Base-by-base conservation (phyloP, 2,329 filamentous ascomycete species). In the Paracamarosporium sp. region DNA sequence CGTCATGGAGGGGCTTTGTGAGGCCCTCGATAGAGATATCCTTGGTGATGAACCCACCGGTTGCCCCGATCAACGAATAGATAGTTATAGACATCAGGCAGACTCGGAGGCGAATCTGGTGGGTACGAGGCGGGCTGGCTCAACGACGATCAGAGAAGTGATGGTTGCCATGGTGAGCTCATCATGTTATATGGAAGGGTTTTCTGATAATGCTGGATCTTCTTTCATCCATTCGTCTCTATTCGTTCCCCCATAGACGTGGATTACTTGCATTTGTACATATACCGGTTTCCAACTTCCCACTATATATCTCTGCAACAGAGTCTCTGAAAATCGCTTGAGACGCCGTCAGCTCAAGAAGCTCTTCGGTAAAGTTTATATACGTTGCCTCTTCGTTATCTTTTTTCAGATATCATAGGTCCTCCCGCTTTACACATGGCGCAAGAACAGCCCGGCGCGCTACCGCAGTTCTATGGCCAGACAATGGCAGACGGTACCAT, bases 391-490 rank as follows among this genome's bases (percentile, higher is more conserved):
- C 17, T 50, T 45, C 31, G 27, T 59, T 52, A 59, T 15, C 45
- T 59, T 31, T 54, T 52, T 17, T 41, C 54, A 36, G 51, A 61
- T 12, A 22, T 53, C 36, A 55, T 30, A 25, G 20, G 40, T 22
- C 47, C 24, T 9, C 31, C 50, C 27, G 20, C 47, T 22, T 46
- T 44, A 55, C 40, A 63, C 59, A 72, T 72, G 70, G 66, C 70
- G 55, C 48, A 61, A 17, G 57, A 50, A 33, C 58, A 50, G 12
- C 25, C 35, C 6, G 46, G 57, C 11, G 28, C 66, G 11, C 57
- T 72, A 22, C 70, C 70, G 24, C 61, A 65, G 12, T 73, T 64
- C 53, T 70, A 75, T 47, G 70, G 70, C 5, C 67, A 74, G 45
- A 62, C 61, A 36, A 63, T 72, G 52, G 58, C 66, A 48, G 68